Base-by-base conservation (phyloP, 305 asterid genomes). In the Fraxinus platypoda region DNA sequence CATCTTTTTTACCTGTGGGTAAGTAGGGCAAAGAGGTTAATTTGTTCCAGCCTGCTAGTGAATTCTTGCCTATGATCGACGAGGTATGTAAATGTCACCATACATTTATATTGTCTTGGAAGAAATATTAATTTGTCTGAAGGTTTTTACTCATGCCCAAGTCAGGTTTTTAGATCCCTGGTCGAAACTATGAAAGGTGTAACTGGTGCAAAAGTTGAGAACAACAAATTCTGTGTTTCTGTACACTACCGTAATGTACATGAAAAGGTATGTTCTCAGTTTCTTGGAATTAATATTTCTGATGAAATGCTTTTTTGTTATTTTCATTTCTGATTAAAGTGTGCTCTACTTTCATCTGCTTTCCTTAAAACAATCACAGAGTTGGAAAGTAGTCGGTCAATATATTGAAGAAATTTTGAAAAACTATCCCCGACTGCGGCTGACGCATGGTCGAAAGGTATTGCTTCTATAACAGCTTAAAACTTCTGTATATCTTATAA, bases 391-490 rank as follows among this genome's bases (percentile, higher is more conserved):
- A 26, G 89, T 95, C 46, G 97, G 92, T 74, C 88, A 89, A 76
- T 81, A 85, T 21, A 97, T 95, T 11, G 83, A 84, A 43, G 95
- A 89, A 6, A 84, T 92, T 80, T 62, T 95, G 89, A 92, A 91
- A 85, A 83, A 86, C 34, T 91, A 93, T 82, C 98, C 98, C 7
- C 97, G 94, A 81, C 84, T 95, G 86, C 88, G 98, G 52, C 85
- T 95, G 89, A 95, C 99, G 19, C 98, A 94, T 86, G 99, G 99
- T 80, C 97, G 99, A 74, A 95, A 90, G 99, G 99, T 95, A 75
- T 52, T 81, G 73, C 68, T 35, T 80, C 15, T 77, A 34, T 78
- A 75, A 78, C 64, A 62, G 35, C 30, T 59, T 62, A 54, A 77
- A 78, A 41, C 37, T 59, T 1, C 31, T 74, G 35, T 34, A 62